Conservation (phyloP, 192 early-diverging fungal species). For the Nowakowskiella sp. region DNA sequence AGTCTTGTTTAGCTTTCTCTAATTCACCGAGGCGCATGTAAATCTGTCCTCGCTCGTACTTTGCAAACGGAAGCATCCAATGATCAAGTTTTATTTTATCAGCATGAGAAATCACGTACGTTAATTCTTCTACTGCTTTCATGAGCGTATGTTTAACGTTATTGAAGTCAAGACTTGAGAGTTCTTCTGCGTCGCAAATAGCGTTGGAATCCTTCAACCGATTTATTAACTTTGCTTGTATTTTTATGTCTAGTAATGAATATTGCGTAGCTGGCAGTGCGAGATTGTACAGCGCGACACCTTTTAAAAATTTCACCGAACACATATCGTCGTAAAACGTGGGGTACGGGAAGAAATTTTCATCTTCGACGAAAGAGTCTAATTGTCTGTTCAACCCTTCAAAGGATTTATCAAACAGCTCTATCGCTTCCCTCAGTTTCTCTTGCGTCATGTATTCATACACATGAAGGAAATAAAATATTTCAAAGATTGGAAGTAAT, state of each 20-base stretch:
- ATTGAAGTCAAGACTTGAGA: neutral
- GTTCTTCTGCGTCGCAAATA: neutral
- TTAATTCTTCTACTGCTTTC: constrained; percentile 21
- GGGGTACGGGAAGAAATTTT: constrained; percentile 39
- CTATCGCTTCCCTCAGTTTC: constrained; percentile 31
- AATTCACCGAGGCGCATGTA: constrained; percentile 27
- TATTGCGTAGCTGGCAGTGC: constrained; percentile 19
- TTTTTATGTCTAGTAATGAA: neutral
- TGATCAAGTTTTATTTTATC: constrained; percentile 36
- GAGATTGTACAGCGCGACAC: constrained; percentile 54
- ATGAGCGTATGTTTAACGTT: constrained; percentile 2
- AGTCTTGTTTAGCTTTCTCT: constrained; percentile 28
- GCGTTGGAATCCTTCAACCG: no score
- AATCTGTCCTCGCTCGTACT: constrained; percentile 35
- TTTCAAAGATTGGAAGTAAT: constrained; percentile 68
- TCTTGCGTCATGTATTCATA: constrained; percentile 61
- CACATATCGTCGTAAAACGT: constrained; percentile 76
- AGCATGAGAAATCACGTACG: constrained; percentile 18
- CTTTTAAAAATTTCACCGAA: constrained; percentile 60
- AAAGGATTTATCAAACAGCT: constrained; percentile 38
- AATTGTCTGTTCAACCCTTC: constrained; percentile 26
- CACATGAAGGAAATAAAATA: constrained; percentile 62
- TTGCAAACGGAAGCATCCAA: constrained; percentile 41
- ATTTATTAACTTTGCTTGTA: neutral
- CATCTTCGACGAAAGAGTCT: constrained; percentile 2